phyloP scores from a whole-genome alignment of 75 land plant species.

The Cupressus sempervirens region DNA sequence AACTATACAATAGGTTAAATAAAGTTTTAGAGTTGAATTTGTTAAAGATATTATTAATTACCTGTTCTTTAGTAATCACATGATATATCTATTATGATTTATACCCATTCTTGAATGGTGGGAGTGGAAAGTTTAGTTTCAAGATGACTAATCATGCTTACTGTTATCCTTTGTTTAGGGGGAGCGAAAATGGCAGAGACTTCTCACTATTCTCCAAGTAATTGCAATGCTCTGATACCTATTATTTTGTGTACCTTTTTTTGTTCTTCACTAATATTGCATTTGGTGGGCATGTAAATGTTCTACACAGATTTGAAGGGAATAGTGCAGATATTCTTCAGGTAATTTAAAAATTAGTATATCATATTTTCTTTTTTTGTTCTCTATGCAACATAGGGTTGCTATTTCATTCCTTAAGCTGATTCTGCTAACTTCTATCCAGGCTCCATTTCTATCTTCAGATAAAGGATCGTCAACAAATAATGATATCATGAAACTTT shows the following conservation, averaged over 20 bases:
- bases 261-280: background rate
- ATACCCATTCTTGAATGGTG: background rate
- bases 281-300: background rate
- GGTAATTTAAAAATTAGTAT: background rate
- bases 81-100: background rate
- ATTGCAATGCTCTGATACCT: background rate
- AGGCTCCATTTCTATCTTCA: constrained; percentile 2
- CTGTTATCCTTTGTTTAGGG: background rate
- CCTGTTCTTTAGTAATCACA: background rate
- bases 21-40: background rate
- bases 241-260: background rate
- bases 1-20: background rate
- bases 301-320: constrained; percentile 4
- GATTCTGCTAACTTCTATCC: background rate
- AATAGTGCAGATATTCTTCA: constrained; percentile 11
- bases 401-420: constrained; percentile 4
- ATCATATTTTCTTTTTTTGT: background rate
- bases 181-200: background rate
- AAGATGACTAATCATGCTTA: background rate
- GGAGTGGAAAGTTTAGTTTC: background rate
- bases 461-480: constrained; percentile 16
- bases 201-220: background rate
- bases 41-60: background rate
- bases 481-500: constrained; percentile 30
- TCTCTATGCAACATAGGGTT: background rate